Evolutionary conservation across 2,329 filamentous ascomycete genomes (phyloP).

Genomic region (Chrysosporium keratinophilum): DNA sequence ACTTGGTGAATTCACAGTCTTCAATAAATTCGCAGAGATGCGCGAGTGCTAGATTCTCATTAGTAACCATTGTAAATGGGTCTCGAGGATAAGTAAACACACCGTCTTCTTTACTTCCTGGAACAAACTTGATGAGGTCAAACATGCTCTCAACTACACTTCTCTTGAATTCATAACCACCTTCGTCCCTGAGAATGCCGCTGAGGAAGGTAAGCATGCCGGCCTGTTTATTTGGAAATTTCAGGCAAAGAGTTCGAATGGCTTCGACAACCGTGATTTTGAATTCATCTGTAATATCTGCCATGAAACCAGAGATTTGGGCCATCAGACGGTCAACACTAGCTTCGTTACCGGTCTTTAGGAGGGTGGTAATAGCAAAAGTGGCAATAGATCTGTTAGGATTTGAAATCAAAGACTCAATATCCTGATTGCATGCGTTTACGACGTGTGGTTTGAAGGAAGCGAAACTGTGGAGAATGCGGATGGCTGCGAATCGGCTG

Average conservation of each 20-base stretch:
- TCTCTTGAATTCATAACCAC: slow-evolving; percentile 96
- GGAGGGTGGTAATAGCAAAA: slow-evolving; percentile 92
- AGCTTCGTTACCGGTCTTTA: slow-evolving; percentile 96
- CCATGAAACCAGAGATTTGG: slow-evolving; percentile 97
- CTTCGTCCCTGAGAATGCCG: slow-evolving; percentile 91
- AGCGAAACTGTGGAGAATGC: slow-evolving; percentile 91
- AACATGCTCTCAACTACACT: slow-evolving; percentile 99
- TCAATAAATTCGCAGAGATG: slow-evolving; percentile 99
- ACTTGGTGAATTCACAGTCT: slow-evolving; percentile 97
- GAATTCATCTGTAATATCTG: slow-evolving; percentile 97
- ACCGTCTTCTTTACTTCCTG: slow-evolving; percentile 64
- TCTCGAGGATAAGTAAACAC: slow-evolving; percentile 16
- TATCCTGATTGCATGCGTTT: slow-evolving; percentile 89
- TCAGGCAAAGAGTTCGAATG: slow-evolving; percentile 88
- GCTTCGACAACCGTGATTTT: slow-evolving; percentile 99
- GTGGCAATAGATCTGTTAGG: slow-evolving; percentile 95
- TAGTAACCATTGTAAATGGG: slow-evolving; percentile 3
- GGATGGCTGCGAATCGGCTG: slow-evolving; percentile 93
- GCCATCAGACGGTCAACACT: slow-evolving; percentile 97
- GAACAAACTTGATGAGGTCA: slow-evolving; percentile 96
- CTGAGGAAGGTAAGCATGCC: slow-evolving; percentile 96
- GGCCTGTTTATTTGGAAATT: slow-evolving; percentile 96
- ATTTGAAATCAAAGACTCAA: slow-evolving; percentile 93
- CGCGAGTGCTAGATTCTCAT: slow-evolving; percentile 53
- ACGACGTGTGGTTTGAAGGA: slow-evolving; percentile 93